phyloP scores from a whole-genome alignment of 2,329 filamentous ascomycete species.

The Colletotrichum incanum region DNA sequence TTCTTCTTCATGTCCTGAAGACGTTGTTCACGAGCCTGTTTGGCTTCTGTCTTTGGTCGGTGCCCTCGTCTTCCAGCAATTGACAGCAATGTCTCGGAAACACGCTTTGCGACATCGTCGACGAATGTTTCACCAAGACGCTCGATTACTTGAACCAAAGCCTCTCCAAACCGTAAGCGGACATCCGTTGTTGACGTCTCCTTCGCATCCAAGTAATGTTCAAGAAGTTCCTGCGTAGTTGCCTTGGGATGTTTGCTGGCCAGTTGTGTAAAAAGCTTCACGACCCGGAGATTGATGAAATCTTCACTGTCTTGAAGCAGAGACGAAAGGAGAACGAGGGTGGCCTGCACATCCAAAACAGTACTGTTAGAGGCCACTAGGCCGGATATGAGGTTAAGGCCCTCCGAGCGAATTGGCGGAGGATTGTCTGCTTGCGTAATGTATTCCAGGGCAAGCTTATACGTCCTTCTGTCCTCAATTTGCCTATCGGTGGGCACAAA shows the following conservation, averaged over 20 bases:
- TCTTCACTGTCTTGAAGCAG: slow-evolving; percentile 78
- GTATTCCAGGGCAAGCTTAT: slow-evolving; percentile 75
- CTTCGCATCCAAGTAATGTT: slow-evolving; percentile 76
- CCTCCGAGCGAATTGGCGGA: slow-evolving; percentile 77
- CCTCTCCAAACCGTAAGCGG: slow-evolving; percentile 79
- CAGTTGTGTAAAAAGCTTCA: slow-evolving; percentile 76
- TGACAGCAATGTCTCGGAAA: slow-evolving; percentile 73
- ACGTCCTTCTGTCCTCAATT: slow-evolving; percentile 73
- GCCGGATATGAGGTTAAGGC: slow-evolving; percentile 71
- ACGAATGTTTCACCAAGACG: slow-evolving; percentile 70
- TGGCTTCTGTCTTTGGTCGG: slow-evolving; percentile 71
- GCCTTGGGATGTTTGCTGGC: slow-evolving; percentile 74
- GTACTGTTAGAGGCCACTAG: slow-evolving; percentile 71
- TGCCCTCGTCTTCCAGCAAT: slow-evolving; percentile 76
- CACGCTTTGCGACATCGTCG: slow-evolving; percentile 66
- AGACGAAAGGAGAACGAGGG: slow-evolving; percentile 75
- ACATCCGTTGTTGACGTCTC: slow-evolving; percentile 74
- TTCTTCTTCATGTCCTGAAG: slow-evolving; percentile 64
- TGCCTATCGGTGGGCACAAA: slow-evolving; percentile 63
- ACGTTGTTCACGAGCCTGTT: slow-evolving; percentile 67
- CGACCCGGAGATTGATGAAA: slow-evolving; percentile 79
- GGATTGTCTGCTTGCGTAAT: slow-evolving; percentile 74
- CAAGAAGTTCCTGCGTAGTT: slow-evolving; percentile 74
- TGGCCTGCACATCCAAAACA: slow-evolving; percentile 76
- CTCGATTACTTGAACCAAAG: slow-evolving; percentile 76